Percentiles rank a stretch among this genome's conserved stretches.
Conservation (phyloP, 2,329 filamentous ascomycete species). For the Keithomyces neogunnii region DNA sequence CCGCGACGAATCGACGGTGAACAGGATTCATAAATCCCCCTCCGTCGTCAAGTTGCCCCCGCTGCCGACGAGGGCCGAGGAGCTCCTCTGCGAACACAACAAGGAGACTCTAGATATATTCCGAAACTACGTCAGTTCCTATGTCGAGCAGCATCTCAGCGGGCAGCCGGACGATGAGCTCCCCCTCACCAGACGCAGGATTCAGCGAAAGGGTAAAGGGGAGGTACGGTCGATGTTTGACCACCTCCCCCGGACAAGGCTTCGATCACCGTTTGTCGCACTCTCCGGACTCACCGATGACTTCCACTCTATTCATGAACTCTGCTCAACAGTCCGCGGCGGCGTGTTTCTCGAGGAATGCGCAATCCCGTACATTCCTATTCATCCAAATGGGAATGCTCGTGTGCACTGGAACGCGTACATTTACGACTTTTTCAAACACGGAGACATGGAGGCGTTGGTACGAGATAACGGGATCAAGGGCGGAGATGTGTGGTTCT, state of each 20-base stretch:
- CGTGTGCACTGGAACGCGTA: conserved; percentile 53
- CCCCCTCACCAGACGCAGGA: conserved; percentile 47
- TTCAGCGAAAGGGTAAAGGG: conserved; percentile 22
- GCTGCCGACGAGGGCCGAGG: conserved; percentile 48
- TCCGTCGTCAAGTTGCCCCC: conserved; percentile 58
- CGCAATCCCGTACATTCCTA: conserved; percentile 59
- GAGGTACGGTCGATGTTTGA: conserved; percentile 5
- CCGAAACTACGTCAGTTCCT: conserved; percentile 60
- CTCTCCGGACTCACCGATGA: conserved; percentile 60
- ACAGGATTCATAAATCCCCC: conserved; percentile 45
- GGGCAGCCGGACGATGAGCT: conserved; percentile 42
- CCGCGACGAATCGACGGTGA: conserved; percentile 34
- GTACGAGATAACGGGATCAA: conserved; percentile 58
- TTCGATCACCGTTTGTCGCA: conserved; percentile 62
- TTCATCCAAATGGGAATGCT: conserved; percentile 47
- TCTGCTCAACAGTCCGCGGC: conserved; percentile 55
- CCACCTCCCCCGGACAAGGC: conserved; percentile 29
- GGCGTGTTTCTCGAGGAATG: conserved; percentile 69
- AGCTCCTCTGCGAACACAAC: conserved; percentile 55
- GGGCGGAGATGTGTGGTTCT: conserved; percentile 61
- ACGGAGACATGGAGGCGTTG: conserved; percentile 55
- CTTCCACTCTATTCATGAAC: conserved; percentile 56
- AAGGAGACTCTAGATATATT: conserved; percentile 57
- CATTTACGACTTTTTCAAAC: conserved; percentile 68
- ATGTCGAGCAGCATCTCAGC: conserved; percentile 53